Base-by-base conservation (phyloP, 208 protist genomes). In the Kentomonas sorsogonicus region DNA sequence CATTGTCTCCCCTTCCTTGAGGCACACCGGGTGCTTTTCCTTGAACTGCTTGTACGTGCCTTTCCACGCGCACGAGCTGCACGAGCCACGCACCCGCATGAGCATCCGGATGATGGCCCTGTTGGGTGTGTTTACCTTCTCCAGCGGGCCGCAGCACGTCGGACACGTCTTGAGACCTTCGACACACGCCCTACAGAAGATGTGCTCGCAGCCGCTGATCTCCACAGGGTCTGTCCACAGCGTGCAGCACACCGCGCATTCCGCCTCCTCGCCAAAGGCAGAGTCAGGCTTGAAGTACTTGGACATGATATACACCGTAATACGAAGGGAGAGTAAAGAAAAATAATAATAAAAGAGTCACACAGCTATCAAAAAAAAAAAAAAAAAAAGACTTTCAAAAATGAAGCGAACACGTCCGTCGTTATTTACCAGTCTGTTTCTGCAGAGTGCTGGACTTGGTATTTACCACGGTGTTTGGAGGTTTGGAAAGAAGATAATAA, bases 21-120 rank as follows among this genome's bases (percentile, higher is more conserved):
- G 58, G 47, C 76, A 88, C 20, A 27, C 48, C 9, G 20, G 34
- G 66, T 88, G 80, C 7, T 67, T 67, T 20, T 70, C 54, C 11
- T 67, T 69, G 40, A 79, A 84, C 2, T 84, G 68, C 27, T 73
- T 65, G 62, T 77, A 74, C 3, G 62, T 74, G 40, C 81, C 81
- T 11, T 59, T 74, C 81, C 81, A 88, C 30, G 51, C 26, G 38
- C 81, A 88, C 9, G 55, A 44, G 34, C 69, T 79, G n/a, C 81
- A 84, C n/a, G 53, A 52, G n/a, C 77, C 70, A 22, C 52, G 54
- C 23, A 56, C 55, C 16, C 66, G 69, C 45, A 70, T 65, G 18
- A 77, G 64, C 34, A 88, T 68, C 25, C 75, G 69, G 3, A 82
- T 53, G 25, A 88, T 65, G 11, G 72, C 69, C 25, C 63, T 53